phyloP scores from a whole-genome alignment of 352 stramenopile genomes.

The Phytophthora multivora region DNA sequence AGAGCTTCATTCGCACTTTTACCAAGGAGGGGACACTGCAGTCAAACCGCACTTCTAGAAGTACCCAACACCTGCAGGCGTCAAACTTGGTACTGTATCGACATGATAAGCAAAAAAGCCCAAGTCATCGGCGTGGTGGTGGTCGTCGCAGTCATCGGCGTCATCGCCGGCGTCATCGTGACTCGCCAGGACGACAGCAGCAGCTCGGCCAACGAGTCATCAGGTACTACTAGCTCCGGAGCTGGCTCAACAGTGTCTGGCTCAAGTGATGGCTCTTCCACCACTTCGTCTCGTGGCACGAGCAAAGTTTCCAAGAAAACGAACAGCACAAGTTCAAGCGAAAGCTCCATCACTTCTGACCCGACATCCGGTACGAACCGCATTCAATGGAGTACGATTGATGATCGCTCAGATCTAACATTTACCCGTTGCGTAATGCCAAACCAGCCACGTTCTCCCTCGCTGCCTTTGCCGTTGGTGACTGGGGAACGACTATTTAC shows the following conservation, averaged over 20 bases:
- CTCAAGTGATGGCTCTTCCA: slow-evolving; percentile 7
- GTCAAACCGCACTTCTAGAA: slow-evolving; percentile 2
- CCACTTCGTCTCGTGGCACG: slow-evolving; percentile 14
- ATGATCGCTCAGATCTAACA: not conserved
- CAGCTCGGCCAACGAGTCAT: slow-evolving; percentile 27
- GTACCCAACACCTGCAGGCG: not conserved
- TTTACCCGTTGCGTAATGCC: not conserved
- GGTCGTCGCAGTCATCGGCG: slow-evolving; percentile 45
- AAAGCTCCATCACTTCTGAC: slow-evolving; percentile 46
- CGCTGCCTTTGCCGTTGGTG: slow-evolving; percentile 62
- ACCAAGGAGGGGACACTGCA: slow-evolving; percentile 1
- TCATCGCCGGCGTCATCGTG: slow-evolving; percentile 41
- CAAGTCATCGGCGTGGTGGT: slow-evolving; percentile 42
- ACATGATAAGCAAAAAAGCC: slow-evolving; percentile 33
- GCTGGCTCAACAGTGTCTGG: slow-evolving; percentile 13
- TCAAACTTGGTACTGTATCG: not conserved
- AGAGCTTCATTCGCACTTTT: slow-evolving; percentile 15
- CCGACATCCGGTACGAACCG: slow-evolving; percentile 39
- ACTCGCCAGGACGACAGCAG: slow-evolving; percentile 19
- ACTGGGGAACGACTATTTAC: slow-evolving; percentile 67
- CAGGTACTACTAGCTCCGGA: slow-evolving; percentile 15
- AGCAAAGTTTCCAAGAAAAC: slow-evolving; percentile 20
- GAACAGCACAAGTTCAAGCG: slow-evolving; percentile 25
- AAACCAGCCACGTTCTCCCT: slow-evolving; percentile 41
- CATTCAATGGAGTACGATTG: not conserved